Conservation (phyloP, 2,329 filamentous ascomycete species). For the Aureobasidium subglaciale region DNA sequence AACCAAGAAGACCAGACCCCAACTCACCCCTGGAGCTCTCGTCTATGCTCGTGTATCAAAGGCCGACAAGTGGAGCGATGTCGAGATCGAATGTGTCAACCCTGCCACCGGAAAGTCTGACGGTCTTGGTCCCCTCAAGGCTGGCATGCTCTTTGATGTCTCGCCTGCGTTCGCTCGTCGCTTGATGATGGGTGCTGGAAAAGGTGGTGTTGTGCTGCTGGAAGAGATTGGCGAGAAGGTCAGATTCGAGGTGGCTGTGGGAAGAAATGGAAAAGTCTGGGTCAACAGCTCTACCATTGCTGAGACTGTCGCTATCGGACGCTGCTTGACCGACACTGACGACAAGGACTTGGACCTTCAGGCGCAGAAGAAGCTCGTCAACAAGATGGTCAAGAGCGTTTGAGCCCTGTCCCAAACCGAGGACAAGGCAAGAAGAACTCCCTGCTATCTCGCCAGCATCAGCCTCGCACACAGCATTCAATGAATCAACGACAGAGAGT, state of each 20-base stretch:
- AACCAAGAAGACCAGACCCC: conserved; percentile 82
- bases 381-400: conserved; percentile 55
- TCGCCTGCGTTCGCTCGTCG: conserved; percentile 76
- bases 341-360: conserved; percentile 55
- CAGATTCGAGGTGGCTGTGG: conserved; percentile 88
- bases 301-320: conserved; percentile 70
- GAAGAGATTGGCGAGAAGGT: conserved; percentile 76
- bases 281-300: conserved; percentile 70
- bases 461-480: not conserved
- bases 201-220: conserved; percentile 63
- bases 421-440: not conserved
- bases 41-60: conserved; percentile 82
- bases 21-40: conserved; percentile 65
- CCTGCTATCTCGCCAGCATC: not conserved
- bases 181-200: conserved; percentile 56
- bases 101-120: conserved; percentile 80
- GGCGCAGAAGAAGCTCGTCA: conserved; percentile 64
- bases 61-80: conserved; percentile 74
- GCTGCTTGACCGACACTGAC: conserved; percentile 72
- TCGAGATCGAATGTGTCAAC: conserved; percentile 85
- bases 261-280: conserved; percentile 88
- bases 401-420: conserved; percentile 15
- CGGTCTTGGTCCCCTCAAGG: conserved; percentile 73
- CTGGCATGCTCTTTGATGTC: conserved; percentile 79
- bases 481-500: no score